Conservation (phyloP, 148 eudicot genomes). For the Oxyria digyna region DNA sequence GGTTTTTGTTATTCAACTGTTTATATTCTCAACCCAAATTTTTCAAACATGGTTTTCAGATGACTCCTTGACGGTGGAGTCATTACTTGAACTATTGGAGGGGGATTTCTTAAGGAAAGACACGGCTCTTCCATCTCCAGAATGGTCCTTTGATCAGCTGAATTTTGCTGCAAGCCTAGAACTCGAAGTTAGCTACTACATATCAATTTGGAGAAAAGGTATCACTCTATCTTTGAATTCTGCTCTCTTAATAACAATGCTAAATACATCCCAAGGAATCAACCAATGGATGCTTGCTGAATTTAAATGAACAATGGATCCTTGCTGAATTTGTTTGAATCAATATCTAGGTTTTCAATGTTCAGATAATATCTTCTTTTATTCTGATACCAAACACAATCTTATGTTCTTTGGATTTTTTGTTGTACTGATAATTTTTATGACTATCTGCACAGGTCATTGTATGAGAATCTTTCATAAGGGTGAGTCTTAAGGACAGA, state of each 20-base stretch:
- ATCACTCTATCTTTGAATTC: neutral
- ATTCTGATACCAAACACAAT: no score
- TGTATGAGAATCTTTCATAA: neutral
- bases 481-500: neutral
- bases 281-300: no score
- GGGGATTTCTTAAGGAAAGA: constrained; percentile 92
- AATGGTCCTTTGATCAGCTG: constrained; percentile 99
- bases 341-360: no score
- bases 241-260: no score
- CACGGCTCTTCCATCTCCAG: constrained; percentile 99
- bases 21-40: no score
- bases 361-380: no score
- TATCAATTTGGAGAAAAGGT: constrained; percentile 1
- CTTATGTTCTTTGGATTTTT: no score
- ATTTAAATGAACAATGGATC: no score
- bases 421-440: neutral
- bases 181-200: constrained; percentile 49
- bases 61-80: constrained; percentile 89
- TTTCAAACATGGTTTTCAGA: constrained; percentile 73
- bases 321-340: no score
- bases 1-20: neutral
- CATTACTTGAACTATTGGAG: constrained; percentile 88
- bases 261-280: no score
- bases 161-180: constrained; percentile 89
- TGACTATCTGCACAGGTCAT: neutral